Evolutionary conservation across 805 yeast species (phyloP).

Genomic region (Lachancea lanzarotensis): DNA sequence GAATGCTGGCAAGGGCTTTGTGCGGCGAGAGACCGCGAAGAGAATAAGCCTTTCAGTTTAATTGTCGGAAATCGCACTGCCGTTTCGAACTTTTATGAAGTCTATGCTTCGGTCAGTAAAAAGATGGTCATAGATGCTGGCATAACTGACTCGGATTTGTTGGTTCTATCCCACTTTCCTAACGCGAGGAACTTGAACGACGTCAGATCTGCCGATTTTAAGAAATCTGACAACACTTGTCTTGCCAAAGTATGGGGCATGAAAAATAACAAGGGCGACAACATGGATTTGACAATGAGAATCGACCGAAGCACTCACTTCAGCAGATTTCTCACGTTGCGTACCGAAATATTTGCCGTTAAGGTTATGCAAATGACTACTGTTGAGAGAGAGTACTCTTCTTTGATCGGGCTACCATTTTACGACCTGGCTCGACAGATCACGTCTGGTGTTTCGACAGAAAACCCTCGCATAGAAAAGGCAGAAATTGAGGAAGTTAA

Average conservation of each 20-base stretch:
- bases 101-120: slow-evolving; percentile 64
- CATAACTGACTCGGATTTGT: slow-evolving; percentile 68
- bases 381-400: slow-evolving; percentile 84
- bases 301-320: slow-evolving; percentile 46
- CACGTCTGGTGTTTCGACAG: slow-evolving; percentile 53
- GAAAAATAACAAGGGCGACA: slow-evolving; percentile 58
- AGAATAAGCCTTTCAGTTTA: slow-evolving; percentile 53
- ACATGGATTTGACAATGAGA: slow-evolving; percentile 67
- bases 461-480: slow-evolving; percentile 20
- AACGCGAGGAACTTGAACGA: slow-evolving; percentile 24
- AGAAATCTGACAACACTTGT: slow-evolving; percentile 43
- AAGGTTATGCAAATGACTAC: slow-evolving; percentile 83
- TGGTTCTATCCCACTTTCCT: slow-evolving; percentile 54
- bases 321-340: slow-evolving; percentile 49
- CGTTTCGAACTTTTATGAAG: slow-evolving; percentile 82
- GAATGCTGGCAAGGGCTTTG: slow-evolving; percentile 94
- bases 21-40: slow-evolving; percentile 57
- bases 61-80: slow-evolving; percentile 74
- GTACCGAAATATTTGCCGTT: slow-evolving; percentile 58
- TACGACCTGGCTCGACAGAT: slow-evolving; percentile 71
- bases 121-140: slow-evolving; percentile 44
- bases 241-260: slow-evolving; percentile 75
- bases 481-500: slow-evolving; percentile 40
- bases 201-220: slow-evolving; percentile 32
- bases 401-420: slow-evolving; percentile 73